Percentiles rank a stretch among this genome's conserved stretches.
These are phyloP conservation scores for Microdochium paspali DNA, from an alignment of 2,329 filamentous ascomycete species.

Conservation along the genomic window DNA sequence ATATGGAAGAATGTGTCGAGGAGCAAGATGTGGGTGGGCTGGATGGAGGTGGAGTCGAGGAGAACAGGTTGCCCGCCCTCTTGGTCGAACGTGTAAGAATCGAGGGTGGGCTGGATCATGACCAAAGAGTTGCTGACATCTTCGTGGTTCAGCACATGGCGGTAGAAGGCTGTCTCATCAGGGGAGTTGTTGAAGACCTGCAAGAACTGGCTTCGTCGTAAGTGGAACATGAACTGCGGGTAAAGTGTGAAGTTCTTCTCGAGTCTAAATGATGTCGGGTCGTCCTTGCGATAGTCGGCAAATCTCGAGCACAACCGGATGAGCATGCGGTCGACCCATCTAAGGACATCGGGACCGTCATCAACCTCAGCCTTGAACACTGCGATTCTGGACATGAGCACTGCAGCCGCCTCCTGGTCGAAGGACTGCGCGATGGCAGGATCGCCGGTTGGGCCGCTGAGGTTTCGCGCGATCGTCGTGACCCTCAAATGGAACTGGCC, in stretches of 20 bases:
- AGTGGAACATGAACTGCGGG: conserved; percentile 99
- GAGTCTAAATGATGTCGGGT: conserved; percentile 89
- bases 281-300: conserved; percentile 96
- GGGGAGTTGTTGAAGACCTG: conserved; percentile 99
- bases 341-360: conserved; percentile 92
- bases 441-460: conserved; percentile 90
- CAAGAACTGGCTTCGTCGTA: conserved; percentile 91
- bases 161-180: conserved; percentile 97
- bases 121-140: conserved; percentile 93
- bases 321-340: conserved; percentile 98
- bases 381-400: conserved; percentile 97
- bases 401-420: conserved; percentile 94
- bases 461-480: conserved; percentile 82
- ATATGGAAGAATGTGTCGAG: conserved; percentile 99
- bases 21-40: conserved; percentile 84
- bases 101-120: conserved; percentile 97
- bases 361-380: conserved; percentile 99
- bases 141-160: conserved; percentile 94
- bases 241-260: conserved; percentile 99
- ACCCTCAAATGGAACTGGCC: conserved; percentile 94
- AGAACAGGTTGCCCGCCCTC: conserved; percentile 90
- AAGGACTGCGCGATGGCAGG: conserved; percentile 94
- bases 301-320: conserved; percentile 94
- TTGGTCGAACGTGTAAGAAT: conserved; percentile 95
- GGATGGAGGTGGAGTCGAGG: conserved; percentile 91